Base-by-base conservation (phyloP, 495 filamentous ascomycete genomes). In the Rostrohypoxylon terebratum region DNA sequence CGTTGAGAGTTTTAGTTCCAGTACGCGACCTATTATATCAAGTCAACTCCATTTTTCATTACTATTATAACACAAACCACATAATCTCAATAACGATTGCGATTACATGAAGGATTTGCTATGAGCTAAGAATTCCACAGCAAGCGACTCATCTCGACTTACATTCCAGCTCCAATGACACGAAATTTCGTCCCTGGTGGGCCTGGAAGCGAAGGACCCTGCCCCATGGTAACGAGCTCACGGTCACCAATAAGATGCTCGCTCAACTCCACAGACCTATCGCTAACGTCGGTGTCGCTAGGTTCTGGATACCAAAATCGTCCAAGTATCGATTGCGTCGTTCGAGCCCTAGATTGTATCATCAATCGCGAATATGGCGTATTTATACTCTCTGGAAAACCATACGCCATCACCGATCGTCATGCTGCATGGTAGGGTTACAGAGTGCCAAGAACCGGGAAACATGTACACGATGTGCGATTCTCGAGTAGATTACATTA, bases 151-250 rank as follows among this genome's bases (percentile, higher is more conserved):
- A 60, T 31, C 53, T 63, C 9, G 13, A 75, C 75, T 75, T 69
- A 77, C 75, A 78, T 78, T 77, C 77, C 75, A 66, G 77, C 77
- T 14, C 77, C 77, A 69, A 78, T 78, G 25, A 77, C 75, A 21
- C 75, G 74, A 70, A 78, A 77, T 48, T 68, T 78, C 10, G 77
- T 77, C 47, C 70, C 77, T 25, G 72, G 77, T 16, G 69, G 76
- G 23, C 73, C 75, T 51, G 77, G 77, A 62, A 73, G 69, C 74
- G 77, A 75, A 40, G 75, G 77, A 64, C 68, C 64, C 36, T 77
- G 74, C 59, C 75, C 77, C 77, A 78, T 77, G 58, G 65, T 66
- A 54, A 16, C 64, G 67, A 47, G 53, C 54, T 66, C 51, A 61
- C 28, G 18, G 23, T 62, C 63, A 61, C 72, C 72, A 70, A 74